Conservation (phyloP, 305 asterid species). For the Plantago coronopus region DNA sequence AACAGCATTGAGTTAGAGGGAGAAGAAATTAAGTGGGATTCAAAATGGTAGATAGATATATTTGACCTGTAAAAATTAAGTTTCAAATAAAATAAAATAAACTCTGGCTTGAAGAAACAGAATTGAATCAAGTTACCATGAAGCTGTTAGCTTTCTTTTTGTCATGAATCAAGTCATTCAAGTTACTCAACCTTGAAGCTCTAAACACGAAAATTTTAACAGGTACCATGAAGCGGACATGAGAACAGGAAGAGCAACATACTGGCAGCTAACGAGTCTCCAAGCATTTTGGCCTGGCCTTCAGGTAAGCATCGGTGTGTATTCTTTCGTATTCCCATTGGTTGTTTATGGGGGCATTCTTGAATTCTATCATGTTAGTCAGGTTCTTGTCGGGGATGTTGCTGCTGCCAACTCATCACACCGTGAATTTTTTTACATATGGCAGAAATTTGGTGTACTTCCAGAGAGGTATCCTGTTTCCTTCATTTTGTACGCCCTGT, state of each 20-base stretch:
- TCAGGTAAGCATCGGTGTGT: conserved; percentile 44
- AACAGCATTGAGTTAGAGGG: too few species aligned
- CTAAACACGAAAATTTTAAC: conserved; percentile 13
- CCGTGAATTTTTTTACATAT: conserved; percentile 74
- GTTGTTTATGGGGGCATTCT: conserved; percentile 20
- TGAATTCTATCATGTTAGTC: conserved; percentile 32
- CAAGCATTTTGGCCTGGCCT: conserved; percentile 99
- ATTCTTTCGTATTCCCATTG: not conserved
- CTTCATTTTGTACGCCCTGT: not conserved
- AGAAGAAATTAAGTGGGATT: too few species aligned
- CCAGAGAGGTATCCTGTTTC: conserved; percentile 70
- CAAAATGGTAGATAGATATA: too few species aligned
- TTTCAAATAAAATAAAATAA: too few species aligned
- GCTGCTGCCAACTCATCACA: conserved; percentile 90
- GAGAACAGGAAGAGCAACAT: conserved; percentile 95
- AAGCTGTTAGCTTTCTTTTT: not conserved
- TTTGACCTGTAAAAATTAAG: too few species aligned
- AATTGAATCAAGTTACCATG: too few species aligned
- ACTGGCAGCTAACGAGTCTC: conserved; percentile 98
- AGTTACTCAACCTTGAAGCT: not conserved
- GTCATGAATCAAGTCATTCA: not conserved
- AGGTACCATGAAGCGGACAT: conserved; percentile 99
- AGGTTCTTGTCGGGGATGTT: conserved; percentile 91
- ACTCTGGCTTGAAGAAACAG: too few species aligned
- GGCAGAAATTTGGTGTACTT: conserved; percentile 82